Evolutionary conservation across 495 filamentous ascomycete species (phyloP).

Genomic region (Penicillium roqueforti): DNA sequence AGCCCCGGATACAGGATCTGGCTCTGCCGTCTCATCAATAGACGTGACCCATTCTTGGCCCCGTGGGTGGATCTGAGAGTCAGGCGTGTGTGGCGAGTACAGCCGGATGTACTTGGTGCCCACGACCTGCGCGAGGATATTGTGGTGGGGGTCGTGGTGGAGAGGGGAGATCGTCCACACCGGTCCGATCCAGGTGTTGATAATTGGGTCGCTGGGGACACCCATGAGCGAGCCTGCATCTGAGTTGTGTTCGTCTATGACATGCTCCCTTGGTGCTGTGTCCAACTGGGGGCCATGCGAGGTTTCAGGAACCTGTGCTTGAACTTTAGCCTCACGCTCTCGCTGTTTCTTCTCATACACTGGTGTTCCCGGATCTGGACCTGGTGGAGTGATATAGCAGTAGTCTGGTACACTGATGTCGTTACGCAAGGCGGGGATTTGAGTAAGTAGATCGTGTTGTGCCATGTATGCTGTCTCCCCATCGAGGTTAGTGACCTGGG

Average conservation of each 20-base stretch:
- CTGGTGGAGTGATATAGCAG: slow-evolving; percentile 65
- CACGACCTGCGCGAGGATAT: slow-evolving; percentile 85
- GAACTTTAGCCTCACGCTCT: slow-evolving; percentile 21
- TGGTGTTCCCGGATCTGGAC: slow-evolving; percentile 44
- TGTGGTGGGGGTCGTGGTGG: slow-evolving; percentile 93
- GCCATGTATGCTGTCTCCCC: slow-evolving; percentile 70
- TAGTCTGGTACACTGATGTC: slow-evolving; percentile 83
- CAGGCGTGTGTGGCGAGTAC: slow-evolving; percentile 64
- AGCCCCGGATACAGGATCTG: slow-evolving; percentile 3
- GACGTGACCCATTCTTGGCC: slow-evolving; percentile 56
- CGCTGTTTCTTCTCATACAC: slow-evolving; percentile 43
- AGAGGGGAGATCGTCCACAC: slow-evolving; percentile 83
- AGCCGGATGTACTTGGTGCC: slow-evolving; percentile 87
- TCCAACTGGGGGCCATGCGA: slow-evolving; percentile 36
- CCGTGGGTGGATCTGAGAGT: slow-evolving; percentile 58
- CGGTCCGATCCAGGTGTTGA: slow-evolving; percentile 95
- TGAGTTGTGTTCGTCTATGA: slow-evolving; percentile 9
- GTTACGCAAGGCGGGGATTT: slow-evolving; percentile 70
- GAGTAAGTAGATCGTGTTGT: slow-evolving; percentile 80
- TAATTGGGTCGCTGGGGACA: slow-evolving; percentile 36
- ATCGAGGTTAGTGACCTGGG: slow-evolving; percentile 11
- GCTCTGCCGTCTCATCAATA: slow-evolving; percentile 14
- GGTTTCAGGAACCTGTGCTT: neutral
- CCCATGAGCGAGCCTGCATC: slow-evolving; percentile 10
- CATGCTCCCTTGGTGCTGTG: slow-evolving; percentile 28